A percentile compares a stretch with the other conserved stretches of the same genome.
phyloP scores from a whole-genome alignment of 345 rosid genomes.

The Heritiera littoralis region DNA sequence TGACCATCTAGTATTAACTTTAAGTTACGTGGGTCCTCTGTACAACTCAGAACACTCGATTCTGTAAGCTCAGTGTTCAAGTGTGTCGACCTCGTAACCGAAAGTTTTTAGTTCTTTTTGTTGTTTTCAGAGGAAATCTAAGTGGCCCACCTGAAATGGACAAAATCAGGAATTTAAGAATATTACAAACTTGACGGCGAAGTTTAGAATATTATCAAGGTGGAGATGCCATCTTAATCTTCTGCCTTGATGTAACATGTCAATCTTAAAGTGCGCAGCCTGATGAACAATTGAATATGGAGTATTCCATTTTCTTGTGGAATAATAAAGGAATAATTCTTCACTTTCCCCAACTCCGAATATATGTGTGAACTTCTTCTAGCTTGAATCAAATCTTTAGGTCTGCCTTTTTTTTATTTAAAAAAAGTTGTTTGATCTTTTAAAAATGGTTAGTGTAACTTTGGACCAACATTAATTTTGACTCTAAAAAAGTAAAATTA shows the following conservation, averaged over 20 bases:
- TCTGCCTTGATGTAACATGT: not conserved
- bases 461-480: too few species aligned
- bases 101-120: not conserved
- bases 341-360: not conserved
- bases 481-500: too few species aligned
- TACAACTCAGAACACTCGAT: not conserved
- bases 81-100: too few species aligned
- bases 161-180: not conserved
- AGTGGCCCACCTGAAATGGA: not conserved
- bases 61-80: not conserved
- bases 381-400: not conserved
- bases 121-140: not conserved
- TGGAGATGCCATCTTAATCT: not conserved
- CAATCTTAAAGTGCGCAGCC: not conserved
- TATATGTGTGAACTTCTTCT: not conserved
- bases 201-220: not conserved
- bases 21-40: not conserved
- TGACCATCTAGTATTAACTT: too few species aligned
- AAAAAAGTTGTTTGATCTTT: not conserved
- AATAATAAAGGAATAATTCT: not conserved
- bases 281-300: not conserved
- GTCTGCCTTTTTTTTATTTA: too few species aligned
- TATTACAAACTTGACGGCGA: not conserved
- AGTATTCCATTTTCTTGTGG: not conserved
- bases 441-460: too few species aligned